Conservation (phyloP, 441 rosid species). For the Macaranga tanarius region DNA sequence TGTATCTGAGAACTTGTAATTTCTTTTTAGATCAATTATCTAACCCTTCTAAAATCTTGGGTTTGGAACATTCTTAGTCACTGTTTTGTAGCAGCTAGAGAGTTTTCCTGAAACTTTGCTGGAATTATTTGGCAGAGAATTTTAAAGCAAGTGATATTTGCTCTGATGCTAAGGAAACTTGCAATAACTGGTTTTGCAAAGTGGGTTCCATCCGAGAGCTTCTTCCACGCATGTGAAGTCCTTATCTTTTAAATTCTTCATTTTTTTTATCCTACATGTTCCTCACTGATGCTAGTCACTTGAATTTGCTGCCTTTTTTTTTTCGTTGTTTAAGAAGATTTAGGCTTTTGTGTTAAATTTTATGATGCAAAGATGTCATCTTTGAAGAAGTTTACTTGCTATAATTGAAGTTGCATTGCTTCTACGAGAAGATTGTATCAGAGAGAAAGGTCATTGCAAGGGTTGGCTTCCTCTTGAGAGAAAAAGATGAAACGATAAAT, state of each 20-base stretch:
- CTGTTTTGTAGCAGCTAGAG: constrained; percentile 17
- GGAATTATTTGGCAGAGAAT: constrained; percentile 54
- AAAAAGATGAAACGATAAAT: neutral
- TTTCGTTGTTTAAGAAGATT: neutral
- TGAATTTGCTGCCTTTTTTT: neutral
- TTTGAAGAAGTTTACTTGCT: constrained; percentile 4
- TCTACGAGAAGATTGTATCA: neutral
- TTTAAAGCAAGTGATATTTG: constrained; percentile 64
- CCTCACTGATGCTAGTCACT: neutral
- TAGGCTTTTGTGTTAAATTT: constrained; percentile 1
- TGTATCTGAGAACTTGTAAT: neutral
- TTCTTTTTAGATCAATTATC: neutral
- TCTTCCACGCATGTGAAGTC: constrained; percentile 86
- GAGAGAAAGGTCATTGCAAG: neutral
- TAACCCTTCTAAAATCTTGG: neutral
- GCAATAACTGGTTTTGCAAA: constrained; percentile 93
- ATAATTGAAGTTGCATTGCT: neutral
- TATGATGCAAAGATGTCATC: neutral
- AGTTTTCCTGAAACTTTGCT: constrained; percentile 24
- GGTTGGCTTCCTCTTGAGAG: neutral
- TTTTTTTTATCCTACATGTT: constrained; percentile 3
- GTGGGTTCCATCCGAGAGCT: constrained; percentile 82
- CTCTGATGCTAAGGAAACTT: constrained; percentile 83
- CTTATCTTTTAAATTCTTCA: constrained; percentile 26
- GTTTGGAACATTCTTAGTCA: neutral